Conservation (phyloP, 2,329 filamentous ascomycete genomes). For the Monosporascus ibericus region DNA sequence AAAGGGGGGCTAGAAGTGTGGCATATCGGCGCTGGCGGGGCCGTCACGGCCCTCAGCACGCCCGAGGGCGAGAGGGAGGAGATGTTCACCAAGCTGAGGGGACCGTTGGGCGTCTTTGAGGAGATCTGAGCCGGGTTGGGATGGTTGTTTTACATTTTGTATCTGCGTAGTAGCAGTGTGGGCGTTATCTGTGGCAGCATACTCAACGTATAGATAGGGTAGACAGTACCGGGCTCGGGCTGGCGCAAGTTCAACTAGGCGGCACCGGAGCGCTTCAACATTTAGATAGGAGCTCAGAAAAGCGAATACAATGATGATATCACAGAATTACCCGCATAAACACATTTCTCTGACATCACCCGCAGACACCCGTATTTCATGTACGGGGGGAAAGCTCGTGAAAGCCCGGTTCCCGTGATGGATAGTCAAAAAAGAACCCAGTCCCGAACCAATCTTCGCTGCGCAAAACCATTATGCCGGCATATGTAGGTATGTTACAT, state of each 20-base stretch:
- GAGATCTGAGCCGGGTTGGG: constrained; percentile 3
- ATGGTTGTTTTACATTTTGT: background rate
- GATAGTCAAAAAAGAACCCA: too few species aligned
- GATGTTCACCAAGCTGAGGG: constrained; percentile 72
- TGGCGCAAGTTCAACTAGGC: background rate
- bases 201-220: background rate
- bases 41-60: constrained; percentile 79
- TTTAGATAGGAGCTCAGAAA: background rate
- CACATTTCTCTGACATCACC: background rate
- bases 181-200: background rate
- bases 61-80: constrained; percentile 79
- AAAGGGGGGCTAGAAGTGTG: constrained; percentile 51
- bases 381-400: background rate
- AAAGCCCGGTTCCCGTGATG: background rate
- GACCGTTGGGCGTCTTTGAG: constrained; percentile 48
- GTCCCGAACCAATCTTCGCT: too few species aligned
- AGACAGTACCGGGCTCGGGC: background rate
- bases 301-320: background rate
- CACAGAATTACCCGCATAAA: background rate
- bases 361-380: background rate
- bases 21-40: constrained; percentile 84
- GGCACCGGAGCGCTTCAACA: background rate
- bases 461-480: background rate
- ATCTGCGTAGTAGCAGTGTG: background rate
- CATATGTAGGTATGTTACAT: background rate